Evolutionary conservation across 1,139 yeast species (phyloP), one percentile per base, ranked within the genome.

Genomic region (Tardiomyces digboiensis): DNA sequence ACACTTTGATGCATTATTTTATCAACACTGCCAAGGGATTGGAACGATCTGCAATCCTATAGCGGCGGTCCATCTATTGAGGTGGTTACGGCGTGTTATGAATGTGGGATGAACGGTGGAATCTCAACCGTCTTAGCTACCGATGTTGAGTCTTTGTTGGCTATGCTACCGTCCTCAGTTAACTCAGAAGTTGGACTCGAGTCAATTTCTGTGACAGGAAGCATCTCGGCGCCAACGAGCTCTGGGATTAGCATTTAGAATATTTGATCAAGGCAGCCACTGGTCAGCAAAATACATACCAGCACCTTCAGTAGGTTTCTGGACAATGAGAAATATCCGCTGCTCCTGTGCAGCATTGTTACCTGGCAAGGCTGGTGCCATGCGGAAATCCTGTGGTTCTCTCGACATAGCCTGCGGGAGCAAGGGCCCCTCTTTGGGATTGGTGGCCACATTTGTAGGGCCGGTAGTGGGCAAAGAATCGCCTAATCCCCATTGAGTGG

Each of bases 401-500:
- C n/a, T n/a, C n/a, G n/a, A n/a, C n/a, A n/a, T n/a, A n/a, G n/a
- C 10, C 26, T 22, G 7, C 26, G 33, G 33, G 33, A 26, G 33
- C 5, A 5, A 16, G 16, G 33, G 16, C 5, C 33, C 33, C 33
- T 26, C 33, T 16, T 26, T 4, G 5, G 33, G 33, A n/a, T 26
- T 26, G 33, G 33, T 13, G 16, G 14, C 33, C 5, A 26, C 33
- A 8, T 5, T 13, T 5, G 33, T 26, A 5, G 33, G 33, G 16
- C 33, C 33, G 10, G 14, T 16, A 8, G 33, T 26, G 8, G 33
- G 33, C 4, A n/a, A n/a, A n/a, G 10, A n/a, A 20, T n/a, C 19
- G 19, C 37, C 37, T 10, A 33, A 20, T 16, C 19, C 37, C 85
- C 84, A 78, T 58, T 76, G 80, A 12, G 82, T 75, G 59, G 75